Conservation (phyloP, 768 basidiomycete species). For the Boletus coccyginus region DNA sequence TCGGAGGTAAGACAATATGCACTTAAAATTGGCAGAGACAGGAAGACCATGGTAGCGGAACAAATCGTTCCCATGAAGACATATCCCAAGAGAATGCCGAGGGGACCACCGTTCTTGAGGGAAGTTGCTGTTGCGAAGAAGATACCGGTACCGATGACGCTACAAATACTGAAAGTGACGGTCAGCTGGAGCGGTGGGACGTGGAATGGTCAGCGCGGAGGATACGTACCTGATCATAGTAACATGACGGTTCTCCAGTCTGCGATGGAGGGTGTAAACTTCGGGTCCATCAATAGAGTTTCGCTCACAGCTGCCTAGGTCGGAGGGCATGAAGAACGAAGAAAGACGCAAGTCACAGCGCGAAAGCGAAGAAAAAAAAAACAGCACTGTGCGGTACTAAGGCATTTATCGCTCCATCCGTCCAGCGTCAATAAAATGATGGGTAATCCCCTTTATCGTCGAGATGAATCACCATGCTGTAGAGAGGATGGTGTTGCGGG, state of each 20-base stretch:
- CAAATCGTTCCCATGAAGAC: not conserved
- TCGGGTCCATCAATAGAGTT: not conserved
- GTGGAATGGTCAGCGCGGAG: not conserved
- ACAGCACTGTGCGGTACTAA: no score
- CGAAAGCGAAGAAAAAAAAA: no score
- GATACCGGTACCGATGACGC: slow-evolving; percentile 1
- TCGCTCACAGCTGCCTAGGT: no score
- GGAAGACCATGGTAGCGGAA: not conserved
- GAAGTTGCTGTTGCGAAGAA: not conserved
- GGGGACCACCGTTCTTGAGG: not conserved
- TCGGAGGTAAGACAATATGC: not conserved
- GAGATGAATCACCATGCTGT: no score
- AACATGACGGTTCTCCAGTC: not conserved
- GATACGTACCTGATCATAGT: not conserved
- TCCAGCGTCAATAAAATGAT: no score
- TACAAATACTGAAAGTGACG: not conserved
- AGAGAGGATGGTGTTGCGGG: no score
- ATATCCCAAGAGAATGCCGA: not conserved
- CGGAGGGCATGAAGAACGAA: no score
- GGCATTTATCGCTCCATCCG: no score
- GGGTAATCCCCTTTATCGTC: no score
- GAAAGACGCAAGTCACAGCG: no score
- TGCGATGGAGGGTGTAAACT: not conserved
- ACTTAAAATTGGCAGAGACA: not conserved
- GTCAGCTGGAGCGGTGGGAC: not conserved